Percentiles rank a stretch among this genome's conserved stretches.
Conservation (phyloP, 2,329 filamentous ascomycete genomes). For the Clonostachys rosea region DNA sequence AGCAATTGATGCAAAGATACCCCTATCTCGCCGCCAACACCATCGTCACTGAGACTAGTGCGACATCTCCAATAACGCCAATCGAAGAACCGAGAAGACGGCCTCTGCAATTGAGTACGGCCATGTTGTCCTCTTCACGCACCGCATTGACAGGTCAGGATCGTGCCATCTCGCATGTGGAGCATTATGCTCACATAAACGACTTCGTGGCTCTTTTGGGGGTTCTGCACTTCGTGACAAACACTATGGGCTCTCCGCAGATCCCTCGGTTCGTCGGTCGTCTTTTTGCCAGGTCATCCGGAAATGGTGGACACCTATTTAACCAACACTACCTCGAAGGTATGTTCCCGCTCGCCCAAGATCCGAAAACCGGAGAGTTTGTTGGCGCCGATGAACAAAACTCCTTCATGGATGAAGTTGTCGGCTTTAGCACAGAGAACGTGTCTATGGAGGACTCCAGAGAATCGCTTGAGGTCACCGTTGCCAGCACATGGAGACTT, state of each 20-base stretch:
- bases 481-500: conserved; percentile 32
- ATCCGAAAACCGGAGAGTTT: conserved; percentile 33
- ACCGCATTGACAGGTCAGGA: conserved; percentile 31
- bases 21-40: conserved; percentile 26
- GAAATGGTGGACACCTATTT: conserved; percentile 52
- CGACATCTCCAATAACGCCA: background rate
- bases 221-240: conserved; percentile 61
- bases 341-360: conserved; percentile 50
- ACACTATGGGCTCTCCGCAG: conserved; percentile 27
- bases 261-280: conserved; percentile 58
- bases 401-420: conserved; percentile 56
- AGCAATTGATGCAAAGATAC: conserved; percentile 24
- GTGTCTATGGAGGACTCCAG: conserved; percentile 35
- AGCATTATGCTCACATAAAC: conserved; percentile 72
- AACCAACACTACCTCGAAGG: conserved; percentile 58
- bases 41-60: conserved; percentile 23
- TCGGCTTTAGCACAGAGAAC: conserved; percentile 38
- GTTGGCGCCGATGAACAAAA: conserved; percentile 40
- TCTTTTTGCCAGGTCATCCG: conserved; percentile 50
- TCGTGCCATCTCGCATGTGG: conserved; percentile 63
- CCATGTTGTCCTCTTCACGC: conserved; percentile 22
- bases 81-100: too few relatives aligned
- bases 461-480: conserved; percentile 43
- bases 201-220: conserved; percentile 76
- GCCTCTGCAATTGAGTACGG: conserved; percentile 4